Evolutionary conservation across 2,329 filamentous ascomycete species (phyloP).

Genomic region (Xylariaceae sp.): DNA sequence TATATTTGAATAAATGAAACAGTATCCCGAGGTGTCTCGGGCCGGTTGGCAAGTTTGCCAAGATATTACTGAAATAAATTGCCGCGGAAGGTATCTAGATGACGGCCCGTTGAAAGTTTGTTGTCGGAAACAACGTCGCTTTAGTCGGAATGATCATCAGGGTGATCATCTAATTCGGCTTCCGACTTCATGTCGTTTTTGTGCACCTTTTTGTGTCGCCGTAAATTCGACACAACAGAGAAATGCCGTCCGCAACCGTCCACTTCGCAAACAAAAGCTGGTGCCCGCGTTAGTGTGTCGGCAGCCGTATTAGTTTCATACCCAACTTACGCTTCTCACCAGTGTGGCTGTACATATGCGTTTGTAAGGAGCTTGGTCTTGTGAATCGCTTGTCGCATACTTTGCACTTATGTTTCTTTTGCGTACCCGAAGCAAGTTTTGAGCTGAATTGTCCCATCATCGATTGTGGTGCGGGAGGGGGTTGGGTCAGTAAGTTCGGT

Average conservation of each 20-base stretch:
- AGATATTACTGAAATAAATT: slow-evolving; percentile 3
- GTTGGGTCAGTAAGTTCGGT: slow-evolving; percentile 60
- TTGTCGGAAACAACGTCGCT: neutral
- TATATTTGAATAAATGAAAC: slow-evolving; percentile 21
- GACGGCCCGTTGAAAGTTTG: slow-evolving; percentile 1
- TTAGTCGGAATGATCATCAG: slow-evolving; percentile 59
- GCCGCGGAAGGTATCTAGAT: slow-evolving; percentile 5
- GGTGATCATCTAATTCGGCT: slow-evolving; percentile 59
- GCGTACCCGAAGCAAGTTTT: slow-evolving; percentile 89
- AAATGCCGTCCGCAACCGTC: slow-evolving; percentile 94
- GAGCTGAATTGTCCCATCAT: slow-evolving; percentile 99
- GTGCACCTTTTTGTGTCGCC: slow-evolving; percentile 94
- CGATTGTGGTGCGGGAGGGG: slow-evolving; percentile 81
- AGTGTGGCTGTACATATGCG: slow-evolving; percentile 98
- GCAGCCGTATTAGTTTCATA: neutral
- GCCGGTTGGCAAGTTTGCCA: slow-evolving; percentile 17
- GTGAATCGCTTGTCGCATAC: slow-evolving; percentile 98
- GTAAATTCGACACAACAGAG: slow-evolving; percentile 92
- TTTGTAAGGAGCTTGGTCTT: slow-evolving; percentile 87
- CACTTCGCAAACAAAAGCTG: slow-evolving; percentile 90
- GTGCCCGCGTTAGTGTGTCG: slow-evolving; percentile 11
- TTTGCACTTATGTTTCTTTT: slow-evolving; percentile 99
- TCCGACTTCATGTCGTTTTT: slow-evolving; percentile 67
- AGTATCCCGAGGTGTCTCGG: slow-evolving; percentile 24
- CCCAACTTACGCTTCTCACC: slow-evolving; percentile 87